Percentiles rank a stretch among this genome's conserved stretches.
phyloP scores from a whole-genome alignment of 2,329 filamentous ascomycete genomes.

The Trichoderma koningii region DNA sequence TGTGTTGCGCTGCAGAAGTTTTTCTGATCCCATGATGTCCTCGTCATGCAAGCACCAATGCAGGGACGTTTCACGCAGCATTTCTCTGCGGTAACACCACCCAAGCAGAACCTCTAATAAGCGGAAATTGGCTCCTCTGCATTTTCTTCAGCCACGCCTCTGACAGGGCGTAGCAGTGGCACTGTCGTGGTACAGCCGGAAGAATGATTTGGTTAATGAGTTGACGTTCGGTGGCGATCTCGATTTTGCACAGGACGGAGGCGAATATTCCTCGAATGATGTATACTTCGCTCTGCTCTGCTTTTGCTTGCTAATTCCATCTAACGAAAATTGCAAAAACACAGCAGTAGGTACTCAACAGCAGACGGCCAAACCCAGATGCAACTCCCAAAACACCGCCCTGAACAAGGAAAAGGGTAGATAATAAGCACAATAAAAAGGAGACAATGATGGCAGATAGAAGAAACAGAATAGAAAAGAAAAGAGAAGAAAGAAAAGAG shows the following conservation, averaged over 20 bases:
- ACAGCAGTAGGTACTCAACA: background rate
- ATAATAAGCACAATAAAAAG: background rate
- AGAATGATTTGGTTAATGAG: too few relatives aligned
- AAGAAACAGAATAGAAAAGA: background rate
- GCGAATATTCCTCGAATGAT: too few relatives aligned
- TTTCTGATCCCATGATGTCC: too few relatives aligned
- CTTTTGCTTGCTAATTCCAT: background rate
- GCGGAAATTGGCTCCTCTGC: too few relatives aligned
- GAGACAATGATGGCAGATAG: background rate
- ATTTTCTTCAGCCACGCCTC: too few relatives aligned
- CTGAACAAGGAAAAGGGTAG: background rate
- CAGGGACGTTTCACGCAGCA: too few relatives aligned
- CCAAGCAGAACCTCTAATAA: too few relatives aligned
- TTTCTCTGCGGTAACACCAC: background rate
- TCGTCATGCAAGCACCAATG: background rate
- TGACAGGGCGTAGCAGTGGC: too few relatives aligned
- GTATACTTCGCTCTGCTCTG: too few relatives aligned
- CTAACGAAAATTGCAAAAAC: background rate
- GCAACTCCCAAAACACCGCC: constrained; percentile 12
- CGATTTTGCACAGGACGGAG: too few relatives aligned
- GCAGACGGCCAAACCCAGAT: background rate
- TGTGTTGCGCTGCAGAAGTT: background rate
- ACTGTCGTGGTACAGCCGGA: too few relatives aligned
- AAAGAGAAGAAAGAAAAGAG: background rate
- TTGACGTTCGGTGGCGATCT: too few relatives aligned